A percentile compares a stretch with the other conserved stretches of the same genome.
These are phyloP conservation scores for Backusella westeae DNA, from an alignment of 192 early-diverging fungal species.

Conservation along the genomic window DNA sequence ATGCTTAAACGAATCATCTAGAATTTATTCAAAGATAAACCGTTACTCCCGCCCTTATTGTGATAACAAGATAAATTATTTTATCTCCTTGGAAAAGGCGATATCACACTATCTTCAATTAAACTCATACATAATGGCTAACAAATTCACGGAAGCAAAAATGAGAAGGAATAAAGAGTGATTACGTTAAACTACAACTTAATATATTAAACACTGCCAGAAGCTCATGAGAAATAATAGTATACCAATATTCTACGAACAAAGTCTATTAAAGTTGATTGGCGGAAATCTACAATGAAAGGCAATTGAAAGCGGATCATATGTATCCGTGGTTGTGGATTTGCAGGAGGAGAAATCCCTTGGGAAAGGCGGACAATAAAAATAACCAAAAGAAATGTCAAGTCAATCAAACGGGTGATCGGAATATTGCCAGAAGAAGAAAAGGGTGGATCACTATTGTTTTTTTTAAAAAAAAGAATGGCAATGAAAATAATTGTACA, in stretches of 20 bases:
- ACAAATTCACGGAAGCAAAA: neutral
- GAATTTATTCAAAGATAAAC: neutral
- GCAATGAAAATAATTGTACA: neutral
- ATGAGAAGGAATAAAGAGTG: neutral
- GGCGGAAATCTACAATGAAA: neutral
- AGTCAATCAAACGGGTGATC: no score
- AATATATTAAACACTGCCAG: neutral
- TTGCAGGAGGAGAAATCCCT: neutral
- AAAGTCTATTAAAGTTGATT: neutral
- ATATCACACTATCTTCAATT: neutral
- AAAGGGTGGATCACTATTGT: no score
- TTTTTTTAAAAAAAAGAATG: no score
- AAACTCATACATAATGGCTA: neutral
- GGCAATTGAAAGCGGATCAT: neutral
- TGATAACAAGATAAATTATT: neutral
- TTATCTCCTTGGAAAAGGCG: neutral
- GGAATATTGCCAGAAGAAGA: no score
- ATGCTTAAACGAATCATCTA: neutral
- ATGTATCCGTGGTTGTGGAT: neutral
- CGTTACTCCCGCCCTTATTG: no score
- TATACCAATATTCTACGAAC: neutral
- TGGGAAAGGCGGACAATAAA: neutral
- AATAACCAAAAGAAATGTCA: neutral
- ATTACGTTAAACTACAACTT: neutral
- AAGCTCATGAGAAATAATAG: neutral